A percentile compares a stretch with the other conserved stretches of the same genome.
Conservation (phyloP, 352 stramenopile species). For the Peronosclerospora sorghi region DNA sequence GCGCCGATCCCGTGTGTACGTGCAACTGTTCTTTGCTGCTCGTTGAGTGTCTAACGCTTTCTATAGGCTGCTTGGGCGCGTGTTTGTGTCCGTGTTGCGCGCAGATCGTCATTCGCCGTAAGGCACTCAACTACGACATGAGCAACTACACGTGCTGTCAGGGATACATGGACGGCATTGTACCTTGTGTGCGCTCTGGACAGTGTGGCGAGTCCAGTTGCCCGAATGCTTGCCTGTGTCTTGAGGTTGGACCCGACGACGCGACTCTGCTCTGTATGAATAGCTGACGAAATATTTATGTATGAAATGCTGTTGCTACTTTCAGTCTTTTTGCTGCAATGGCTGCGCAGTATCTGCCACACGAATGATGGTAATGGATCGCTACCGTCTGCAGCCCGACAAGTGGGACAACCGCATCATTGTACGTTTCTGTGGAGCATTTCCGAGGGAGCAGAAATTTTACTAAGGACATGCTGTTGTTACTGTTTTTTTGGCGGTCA, state of each 20-base stretch:
- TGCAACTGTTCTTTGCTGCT: constrained; percentile 2
- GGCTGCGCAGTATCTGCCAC: constrained; percentile 86
- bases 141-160: constrained; percentile 89
- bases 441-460: neutral
- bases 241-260: constrained; percentile 49
- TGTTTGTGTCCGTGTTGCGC: constrained; percentile 84
- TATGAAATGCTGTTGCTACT: neutral
- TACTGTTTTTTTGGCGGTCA: neutral
- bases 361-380: constrained; percentile 85
- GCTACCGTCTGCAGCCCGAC: constrained; percentile 84
- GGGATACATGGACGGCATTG: constrained; percentile 85
- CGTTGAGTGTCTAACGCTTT: neutral
- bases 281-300: neutral
- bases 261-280: neutral
- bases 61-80: constrained; percentile 45
- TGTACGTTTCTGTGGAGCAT: constrained; percentile 19
- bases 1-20: constrained; percentile 76
- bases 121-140: constrained; percentile 88
- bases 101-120: constrained; percentile 86
- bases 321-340: constrained; percentile 72
- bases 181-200: constrained; percentile 79
- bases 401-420: constrained; percentile 92
- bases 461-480: constrained; percentile 1
- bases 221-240: constrained; percentile 84
- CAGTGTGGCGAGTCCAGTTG: constrained; percentile 78